phyloP scores from a whole-genome alignment of 805 yeast species.

The Saturnispora dispora region DNA sequence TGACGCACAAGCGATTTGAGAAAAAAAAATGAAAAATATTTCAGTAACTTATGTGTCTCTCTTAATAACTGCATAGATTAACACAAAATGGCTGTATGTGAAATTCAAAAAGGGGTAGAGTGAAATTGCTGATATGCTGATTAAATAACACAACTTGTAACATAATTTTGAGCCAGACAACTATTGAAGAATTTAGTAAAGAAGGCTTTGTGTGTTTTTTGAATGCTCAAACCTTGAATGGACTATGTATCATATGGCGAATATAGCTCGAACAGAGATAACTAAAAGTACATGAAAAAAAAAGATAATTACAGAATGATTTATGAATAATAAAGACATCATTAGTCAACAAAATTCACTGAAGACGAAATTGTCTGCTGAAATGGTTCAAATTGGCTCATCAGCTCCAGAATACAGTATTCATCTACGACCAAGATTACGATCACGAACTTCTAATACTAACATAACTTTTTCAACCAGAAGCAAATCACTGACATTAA shows the following conservation, averaged over 20 bases:
- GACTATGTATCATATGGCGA: no score
- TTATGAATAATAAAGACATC: no score
- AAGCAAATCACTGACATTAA: constrained; percentile 91
- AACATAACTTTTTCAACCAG: constrained; percentile 12
- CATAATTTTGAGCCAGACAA: no score
- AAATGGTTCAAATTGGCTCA: neutral
- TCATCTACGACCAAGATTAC: neutral
- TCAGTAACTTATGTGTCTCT: neutral
- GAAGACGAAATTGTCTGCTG: no score
- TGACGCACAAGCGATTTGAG: neutral
- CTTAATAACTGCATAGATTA: constrained; percentile 2
- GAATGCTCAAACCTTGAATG: neutral
- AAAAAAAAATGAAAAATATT: neutral
- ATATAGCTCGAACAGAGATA: no score
- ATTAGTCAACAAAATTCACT: no score
- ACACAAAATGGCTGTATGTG: constrained; percentile 19
- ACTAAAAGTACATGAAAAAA: no score
- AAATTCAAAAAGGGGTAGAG: neutral
- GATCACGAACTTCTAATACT: neutral
- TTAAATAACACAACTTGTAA: no score
- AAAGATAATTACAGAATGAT: no score
- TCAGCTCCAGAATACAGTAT: neutral
- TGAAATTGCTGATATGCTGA: neutral
- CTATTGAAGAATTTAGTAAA: neutral
- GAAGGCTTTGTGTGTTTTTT: neutral